These are phyloP conservation scores for Neofusicoccum sp. DNA, from an alignment of 2,329 filamentous ascomycete genomes.

Conservation along the genomic window DNA sequence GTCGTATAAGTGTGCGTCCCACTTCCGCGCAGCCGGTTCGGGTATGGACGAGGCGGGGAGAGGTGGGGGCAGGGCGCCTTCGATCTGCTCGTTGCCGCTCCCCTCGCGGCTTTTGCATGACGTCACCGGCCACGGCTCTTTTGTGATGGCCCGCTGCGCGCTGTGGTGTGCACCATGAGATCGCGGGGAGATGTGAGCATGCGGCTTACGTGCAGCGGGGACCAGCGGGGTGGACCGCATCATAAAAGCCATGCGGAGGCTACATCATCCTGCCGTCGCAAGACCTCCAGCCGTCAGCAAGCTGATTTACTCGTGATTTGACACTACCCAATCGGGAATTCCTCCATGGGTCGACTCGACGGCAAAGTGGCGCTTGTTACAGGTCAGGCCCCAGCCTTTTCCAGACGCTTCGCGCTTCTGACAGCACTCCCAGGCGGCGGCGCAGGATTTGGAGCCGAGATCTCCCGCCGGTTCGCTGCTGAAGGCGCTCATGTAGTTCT, in stretches of 20 bases:
- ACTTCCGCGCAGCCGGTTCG: slow-evolving; percentile 7
- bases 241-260: slow-evolving; percentile 1
- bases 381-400: slow-evolving; percentile 31
- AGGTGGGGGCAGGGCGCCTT: background rate
- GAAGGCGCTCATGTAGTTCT: slow-evolving; percentile 66
- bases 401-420: background rate
- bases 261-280: background rate
- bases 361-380: slow-evolving; percentile 62
- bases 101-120: too few species aligned
- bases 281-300: background rate
- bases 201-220: background rate
- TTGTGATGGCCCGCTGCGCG: background rate
- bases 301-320: background rate
- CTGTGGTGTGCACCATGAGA: background rate
- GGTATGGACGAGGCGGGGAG: slow-evolving; percentile 2
- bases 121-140: background rate
- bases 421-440: slow-evolving; percentile 51
- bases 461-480: slow-evolving; percentile 59
- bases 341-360: slow-evolving; percentile 47
- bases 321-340: background rate
- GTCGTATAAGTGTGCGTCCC: background rate
- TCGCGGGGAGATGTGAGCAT: background rate
- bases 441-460: slow-evolving; percentile 66
- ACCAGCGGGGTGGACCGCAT: background rate
- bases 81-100: background rate